These are phyloP conservation scores for Hemisphaericaspora xylanilytica DNA, from an alignment of 1,139 yeast species.

Conservation along the genomic window DNA sequence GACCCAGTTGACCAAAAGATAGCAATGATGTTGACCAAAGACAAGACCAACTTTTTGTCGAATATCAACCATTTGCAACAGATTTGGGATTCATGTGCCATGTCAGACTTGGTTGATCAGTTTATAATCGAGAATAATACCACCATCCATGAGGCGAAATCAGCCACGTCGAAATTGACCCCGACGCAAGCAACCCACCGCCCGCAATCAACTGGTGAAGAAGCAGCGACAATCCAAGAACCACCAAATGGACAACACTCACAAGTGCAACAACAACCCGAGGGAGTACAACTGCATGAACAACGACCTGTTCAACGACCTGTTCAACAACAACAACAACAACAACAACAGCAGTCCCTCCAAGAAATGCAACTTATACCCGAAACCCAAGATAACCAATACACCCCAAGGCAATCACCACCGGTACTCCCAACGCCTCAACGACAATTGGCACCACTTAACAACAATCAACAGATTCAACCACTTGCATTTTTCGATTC, in stretches of 20 bases:
- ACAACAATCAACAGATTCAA: not conserved
- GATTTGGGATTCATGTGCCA: constrained; percentile 14
- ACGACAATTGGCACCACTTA: not conserved
- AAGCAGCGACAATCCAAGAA: not conserved
- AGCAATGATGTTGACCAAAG: constrained; percentile 7
- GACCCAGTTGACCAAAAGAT: constrained; percentile 8
- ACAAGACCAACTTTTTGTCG: constrained; percentile 6
- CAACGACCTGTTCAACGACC: not conserved
- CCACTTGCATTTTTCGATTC: not conserved
- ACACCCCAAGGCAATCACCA: not conserved
- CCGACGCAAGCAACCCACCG: not conserved
- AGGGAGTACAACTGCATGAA: too few relatives aligned
- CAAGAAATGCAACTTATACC: too few relatives aligned
- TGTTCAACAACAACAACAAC: not conserved
- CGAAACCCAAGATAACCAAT: too few relatives aligned
- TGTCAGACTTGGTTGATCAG: constrained; percentile 12
- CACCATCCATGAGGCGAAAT: constrained; percentile 13
- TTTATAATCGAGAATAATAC: constrained; percentile 12
- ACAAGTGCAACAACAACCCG: too few relatives aligned
- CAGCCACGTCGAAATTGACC: constrained; percentile 7
- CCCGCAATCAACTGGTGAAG: not conserved
- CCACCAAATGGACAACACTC: not conserved
- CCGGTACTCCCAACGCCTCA: not conserved
- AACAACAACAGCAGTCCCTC: too few relatives aligned
- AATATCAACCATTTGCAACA: constrained; percentile 11